These are phyloP conservation scores for Picochlorum costavermella DNA, from an alignment of 139 green algal species.

Conservation along the genomic window DNA sequence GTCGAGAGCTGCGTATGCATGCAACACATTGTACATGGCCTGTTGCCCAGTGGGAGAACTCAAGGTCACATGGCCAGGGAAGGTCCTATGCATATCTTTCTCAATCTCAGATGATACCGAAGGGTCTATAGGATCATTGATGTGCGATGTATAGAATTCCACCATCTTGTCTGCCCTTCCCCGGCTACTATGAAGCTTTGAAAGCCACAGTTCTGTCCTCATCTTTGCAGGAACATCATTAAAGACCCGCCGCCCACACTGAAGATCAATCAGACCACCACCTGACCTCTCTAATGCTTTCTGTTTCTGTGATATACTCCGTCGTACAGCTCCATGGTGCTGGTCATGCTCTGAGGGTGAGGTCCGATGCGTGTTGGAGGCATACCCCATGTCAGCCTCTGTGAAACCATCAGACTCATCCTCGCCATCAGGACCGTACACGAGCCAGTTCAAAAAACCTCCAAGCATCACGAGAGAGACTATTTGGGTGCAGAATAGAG, in stretches of 20 bases:
- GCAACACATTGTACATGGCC: conserved; percentile 49
- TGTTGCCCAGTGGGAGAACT: conserved; percentile 32
- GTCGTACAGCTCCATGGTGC: no score
- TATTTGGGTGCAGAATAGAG: no score
- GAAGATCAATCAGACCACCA: conserved; percentile 10
- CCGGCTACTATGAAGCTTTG: conserved; percentile 23
- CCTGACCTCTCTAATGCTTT: background rate
- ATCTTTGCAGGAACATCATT: conserved; percentile 23
- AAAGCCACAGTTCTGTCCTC: conserved; percentile 32
- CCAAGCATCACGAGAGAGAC: background rate
- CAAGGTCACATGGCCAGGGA: conserved; percentile 42
- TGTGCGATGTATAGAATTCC: background rate
- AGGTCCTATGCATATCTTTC: conserved; percentile 68
- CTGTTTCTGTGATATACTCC: background rate
- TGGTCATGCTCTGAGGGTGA: no score
- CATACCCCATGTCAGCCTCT: background rate
- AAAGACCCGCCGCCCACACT: conserved; percentile 14
- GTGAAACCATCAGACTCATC: conserved; percentile 1
- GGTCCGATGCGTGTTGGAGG: no score
- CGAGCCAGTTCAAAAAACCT: background rate
- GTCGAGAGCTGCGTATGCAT: conserved; percentile 63
- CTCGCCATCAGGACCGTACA: background rate
- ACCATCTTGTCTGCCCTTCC: background rate
- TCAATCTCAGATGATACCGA: conserved; percentile 60
- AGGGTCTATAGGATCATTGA: conserved; percentile 3